Evolutionary conservation across 1,139 yeast species (phyloP), one percentile per base, ranked within the genome.

Genomic region (Debaryomyces psychrophilus): DNA sequence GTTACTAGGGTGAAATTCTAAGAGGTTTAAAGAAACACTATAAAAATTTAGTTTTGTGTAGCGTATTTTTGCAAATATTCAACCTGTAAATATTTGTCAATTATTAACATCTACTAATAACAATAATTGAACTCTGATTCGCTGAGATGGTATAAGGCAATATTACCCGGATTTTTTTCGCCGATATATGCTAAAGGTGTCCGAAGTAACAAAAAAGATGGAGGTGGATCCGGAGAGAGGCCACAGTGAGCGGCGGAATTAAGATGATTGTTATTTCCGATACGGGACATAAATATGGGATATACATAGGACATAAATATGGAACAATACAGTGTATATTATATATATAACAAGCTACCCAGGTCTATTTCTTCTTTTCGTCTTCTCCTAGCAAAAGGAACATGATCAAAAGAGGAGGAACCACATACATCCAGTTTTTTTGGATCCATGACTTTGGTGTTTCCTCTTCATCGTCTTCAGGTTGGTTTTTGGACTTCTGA

Each of bases 371-470:
- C 44, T 53, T 52, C 55, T 54, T 52, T 44, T 59, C 61, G 20
- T 44, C 46, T 11, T 63, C 69, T 8, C 65, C 68, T 27, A 61
- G 46, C 35, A 67, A 45, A 45, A 68, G 52, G 50, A 69, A 51
- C 27, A 76, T 45, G 12, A 76, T 48, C 14, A 77, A 42, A 40
- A 76, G 58, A 14, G 81, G 79, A 9, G 73, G 69, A 2, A 71
- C 76, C 22, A 75, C 51, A 56, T 77, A 79, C 66, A 76, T 65
- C 85, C 85, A 80, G 58, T 81, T 72, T 60, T 73, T 73, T 54
- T 79, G 83, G 22, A 80, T 63, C 67, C 77, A 80, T 2, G 82
- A 73, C 44, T 78, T 68, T 23, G 71, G 68, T 44, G 64, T 71
- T 5, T 57, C 66, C 22, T 60, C 72, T 6, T 59, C 62, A 36